Percentiles rank a stretch among this genome's conserved stretches.
These are phyloP conservation scores for Tetracladium maxilliforme DNA, from an alignment of 2,329 filamentous ascomycete genomes.

Conservation along the genomic window DNA sequence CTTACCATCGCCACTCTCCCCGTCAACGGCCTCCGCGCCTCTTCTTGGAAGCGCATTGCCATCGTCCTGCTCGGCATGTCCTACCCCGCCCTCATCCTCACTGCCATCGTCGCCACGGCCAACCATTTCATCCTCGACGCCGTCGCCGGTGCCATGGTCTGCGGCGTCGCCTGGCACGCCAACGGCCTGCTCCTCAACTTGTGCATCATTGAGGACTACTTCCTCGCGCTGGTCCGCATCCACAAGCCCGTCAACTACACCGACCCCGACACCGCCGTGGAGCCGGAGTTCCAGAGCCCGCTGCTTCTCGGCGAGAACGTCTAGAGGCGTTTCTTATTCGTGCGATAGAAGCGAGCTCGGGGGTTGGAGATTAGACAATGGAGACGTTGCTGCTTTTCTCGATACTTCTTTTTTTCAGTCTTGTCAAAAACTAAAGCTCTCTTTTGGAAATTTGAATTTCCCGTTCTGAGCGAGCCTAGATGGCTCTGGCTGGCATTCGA, in stretches of 20 bases:
- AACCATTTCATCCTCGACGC: slow-evolving; percentile 55
- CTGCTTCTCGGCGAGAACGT: too few relatives aligned
- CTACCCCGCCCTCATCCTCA: slow-evolving; percentile 48
- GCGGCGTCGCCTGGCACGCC: slow-evolving; percentile 39
- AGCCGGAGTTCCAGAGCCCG: too few relatives aligned
- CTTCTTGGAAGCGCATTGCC: slow-evolving; percentile 30
- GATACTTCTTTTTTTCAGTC: too few relatives aligned
- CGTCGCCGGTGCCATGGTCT: slow-evolving; percentile 45
- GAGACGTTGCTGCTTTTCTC: too few relatives aligned
- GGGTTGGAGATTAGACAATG: too few relatives aligned
- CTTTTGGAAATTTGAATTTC: too few relatives aligned
- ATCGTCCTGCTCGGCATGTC: slow-evolving; percentile 34
- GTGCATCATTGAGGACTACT: slow-evolving; percentile 48
- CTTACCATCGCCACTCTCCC: slow-evolving; percentile 54
- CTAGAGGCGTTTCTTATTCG: too few relatives aligned
- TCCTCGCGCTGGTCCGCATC: slow-evolving; percentile 44
- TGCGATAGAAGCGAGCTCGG: too few relatives aligned
- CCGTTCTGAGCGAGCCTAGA: too few relatives aligned
- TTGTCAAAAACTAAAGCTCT: too few relatives aligned
- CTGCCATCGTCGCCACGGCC: slow-evolving; percentile 44
- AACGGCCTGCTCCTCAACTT: slow-evolving; percentile 40
- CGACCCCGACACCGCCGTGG: too few relatives aligned
- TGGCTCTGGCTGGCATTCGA: too few relatives aligned
- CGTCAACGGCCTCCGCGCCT: slow-evolving; percentile 34
- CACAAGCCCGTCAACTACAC: slow-evolving; percentile 55